Evolutionary conservation across 306 rosid species (phyloP), one percentile per base, ranked within the genome.

Genomic region (Oemleria cerasiformis): DNA sequence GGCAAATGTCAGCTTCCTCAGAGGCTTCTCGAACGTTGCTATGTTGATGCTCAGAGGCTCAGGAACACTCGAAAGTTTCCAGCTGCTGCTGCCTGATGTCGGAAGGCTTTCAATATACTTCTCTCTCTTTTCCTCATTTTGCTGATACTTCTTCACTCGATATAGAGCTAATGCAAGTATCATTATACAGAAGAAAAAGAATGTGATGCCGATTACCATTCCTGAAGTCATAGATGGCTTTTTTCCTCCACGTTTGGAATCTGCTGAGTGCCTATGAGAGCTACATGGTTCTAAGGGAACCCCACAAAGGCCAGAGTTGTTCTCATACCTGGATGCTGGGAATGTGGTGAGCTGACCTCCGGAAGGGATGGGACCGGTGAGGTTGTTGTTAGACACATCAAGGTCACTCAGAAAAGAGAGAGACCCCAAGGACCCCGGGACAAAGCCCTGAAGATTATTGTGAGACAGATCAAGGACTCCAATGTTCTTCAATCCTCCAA

Each of bases 381-480:
- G 85, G 64, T 85, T 87, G 64, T 90, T 90, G 77, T 90, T 90
- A 30, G 96, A 90, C 56, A 87, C 91, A 73, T 90, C 92, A 59
- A 90, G 83, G 76, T 90, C 96, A 73, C 84, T 90, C 48, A 90
- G 92, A 67, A 90, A 90, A 50, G 96, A 82, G 14, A 90, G 87
- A 56, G 72, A 17, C 58, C 80, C 86, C 77, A 90, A 79, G 6
- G 92, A 74, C 10, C 88, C 89, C 2, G 96, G 92, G 47, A 90
- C 73, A 58, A 47, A 73, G 4, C 92, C 96, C 55, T 79, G 76
- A 53, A 90, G 89, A 69, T 56, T 63, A 55, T 90, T 90, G 44
- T 87, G 92, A 15, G 96, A 90, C 70, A 90, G 84, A 77, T 90
- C 96, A 11, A 90, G 86, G 70, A 90, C 91, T 54, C 92, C 91